Evolutionary conservation across 495 filamentous ascomycete species (phyloP).

Genomic region (Penicillium antarcticum): DNA sequence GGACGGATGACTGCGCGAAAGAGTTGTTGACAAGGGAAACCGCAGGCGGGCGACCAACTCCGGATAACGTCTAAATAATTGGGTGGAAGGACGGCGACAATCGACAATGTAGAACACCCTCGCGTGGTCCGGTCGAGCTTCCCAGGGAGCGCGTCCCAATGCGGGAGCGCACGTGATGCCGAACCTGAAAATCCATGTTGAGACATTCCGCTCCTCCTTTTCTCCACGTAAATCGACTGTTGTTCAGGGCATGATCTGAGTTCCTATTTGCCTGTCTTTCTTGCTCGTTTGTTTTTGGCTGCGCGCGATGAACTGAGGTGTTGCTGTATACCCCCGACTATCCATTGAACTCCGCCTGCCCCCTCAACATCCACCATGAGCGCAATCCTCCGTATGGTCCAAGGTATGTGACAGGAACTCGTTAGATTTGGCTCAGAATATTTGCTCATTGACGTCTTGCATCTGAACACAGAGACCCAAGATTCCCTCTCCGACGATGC

Average conservation of each 20-base stretch:
- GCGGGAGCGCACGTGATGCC: conserved; percentile 25
- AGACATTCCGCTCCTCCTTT: conserved; percentile 14
- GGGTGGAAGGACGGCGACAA: neutral
- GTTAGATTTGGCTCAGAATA: neutral
- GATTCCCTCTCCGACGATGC: conserved; percentile 67
- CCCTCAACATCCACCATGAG: conserved; percentile 30
- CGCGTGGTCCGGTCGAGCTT: conserved; percentile 4
- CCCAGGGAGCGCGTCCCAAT: conserved; percentile 17
- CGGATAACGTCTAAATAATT: neutral
- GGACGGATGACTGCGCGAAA: neutral
- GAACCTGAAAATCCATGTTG: conserved; percentile 19
- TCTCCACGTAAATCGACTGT: conserved; percentile 6
- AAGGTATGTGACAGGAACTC: conserved; percentile 27
- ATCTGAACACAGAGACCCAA: conserved; percentile 40
- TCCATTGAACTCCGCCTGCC: conserved; percentile 11
- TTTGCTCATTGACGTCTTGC: conserved; percentile 16
- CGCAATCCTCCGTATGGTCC: conserved; percentile 38
- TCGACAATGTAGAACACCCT: neutral
- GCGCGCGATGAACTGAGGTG: conserved; percentile 7
- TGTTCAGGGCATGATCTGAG: conserved; percentile 7
- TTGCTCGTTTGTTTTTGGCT: neutral
- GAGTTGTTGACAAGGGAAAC: neutral
- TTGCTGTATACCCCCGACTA: conserved; percentile 3
- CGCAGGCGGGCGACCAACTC: neutral
- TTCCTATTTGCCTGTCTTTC: neutral